Conservation (phyloP, 768 basidiomycete genomes). For the Suillus weaverae region DNA sequence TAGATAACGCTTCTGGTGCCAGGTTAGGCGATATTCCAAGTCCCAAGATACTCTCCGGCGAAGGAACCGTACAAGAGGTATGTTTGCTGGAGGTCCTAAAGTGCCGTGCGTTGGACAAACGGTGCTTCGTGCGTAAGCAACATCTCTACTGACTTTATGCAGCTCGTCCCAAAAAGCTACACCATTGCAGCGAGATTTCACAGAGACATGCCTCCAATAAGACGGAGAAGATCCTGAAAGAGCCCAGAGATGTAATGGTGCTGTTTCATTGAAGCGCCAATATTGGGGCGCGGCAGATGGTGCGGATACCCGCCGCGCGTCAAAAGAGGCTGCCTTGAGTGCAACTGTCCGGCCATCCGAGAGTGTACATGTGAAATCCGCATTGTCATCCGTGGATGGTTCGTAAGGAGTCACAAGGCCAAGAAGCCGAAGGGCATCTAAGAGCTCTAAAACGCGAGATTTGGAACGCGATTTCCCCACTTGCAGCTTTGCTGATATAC, state of each 20-base stretch:
- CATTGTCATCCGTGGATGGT: slow-evolving; percentile 39
- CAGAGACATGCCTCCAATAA: slow-evolving; percentile 53
- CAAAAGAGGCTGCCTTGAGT: slow-evolving; percentile 45
- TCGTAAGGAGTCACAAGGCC: slow-evolving; percentile 61
- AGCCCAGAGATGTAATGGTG: slow-evolving; percentile 63
- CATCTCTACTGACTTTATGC: slow-evolving; percentile 45
- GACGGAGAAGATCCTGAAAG: slow-evolving; percentile 49
- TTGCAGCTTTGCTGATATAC: slow-evolving; percentile 52
- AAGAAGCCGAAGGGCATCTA: slow-evolving; percentile 59
- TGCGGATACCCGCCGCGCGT: slow-evolving; percentile 45
- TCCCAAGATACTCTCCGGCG: slow-evolving; percentile 63
- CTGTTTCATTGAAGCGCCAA: slow-evolving; percentile 59
- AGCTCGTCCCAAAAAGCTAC: slow-evolving; percentile 59
- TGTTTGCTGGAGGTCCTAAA: slow-evolving; percentile 26
- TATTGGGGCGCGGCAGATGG: slow-evolving; percentile 54
- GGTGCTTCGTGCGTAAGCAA: slow-evolving; percentile 26
- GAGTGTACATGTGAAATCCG: slow-evolving; percentile 47
- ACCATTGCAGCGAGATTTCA: slow-evolving; percentile 41
- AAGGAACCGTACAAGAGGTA: slow-evolving; percentile 48
- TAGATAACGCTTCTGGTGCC: slow-evolving; percentile 69
- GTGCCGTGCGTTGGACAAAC: slow-evolving; percentile 20
- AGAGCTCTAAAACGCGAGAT: slow-evolving; percentile 57
- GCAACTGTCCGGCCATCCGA: slow-evolving; percentile 44
- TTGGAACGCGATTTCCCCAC: slow-evolving; percentile 60
- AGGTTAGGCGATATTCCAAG: slow-evolving; percentile 58